A percentile compares a stretch with the other conserved stretches of the same genome.
These are phyloP conservation scores for Aspergillus sp. DNA, from an alignment of 2,329 filamentous ascomycete species.

Conservation along the genomic window DNA sequence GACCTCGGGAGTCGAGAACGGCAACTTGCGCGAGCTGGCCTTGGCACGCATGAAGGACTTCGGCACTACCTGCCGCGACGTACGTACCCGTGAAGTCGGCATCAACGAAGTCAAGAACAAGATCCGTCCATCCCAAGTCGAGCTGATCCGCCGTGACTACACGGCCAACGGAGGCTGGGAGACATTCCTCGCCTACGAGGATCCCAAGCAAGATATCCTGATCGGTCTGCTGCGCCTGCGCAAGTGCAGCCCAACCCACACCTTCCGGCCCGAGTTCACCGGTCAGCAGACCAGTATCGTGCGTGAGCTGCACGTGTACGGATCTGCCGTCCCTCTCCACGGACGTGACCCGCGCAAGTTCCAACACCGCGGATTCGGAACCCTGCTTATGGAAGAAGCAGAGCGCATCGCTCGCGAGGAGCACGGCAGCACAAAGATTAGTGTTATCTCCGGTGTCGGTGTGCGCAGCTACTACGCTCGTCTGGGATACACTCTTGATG, in stretches of 20 bases:
- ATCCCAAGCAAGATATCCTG: constrained; percentile 96
- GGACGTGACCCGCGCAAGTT: constrained; percentile 94
- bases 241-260: constrained; percentile 89
- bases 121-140: constrained; percentile 92
- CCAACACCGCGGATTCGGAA: constrained; percentile 97
- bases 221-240: constrained; percentile 85
- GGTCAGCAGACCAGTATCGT: constrained; percentile 89
- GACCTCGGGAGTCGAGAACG: constrained; percentile 97
- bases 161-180: constrained; percentile 96
- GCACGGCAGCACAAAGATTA: constrained; percentile 90
- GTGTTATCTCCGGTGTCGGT: constrained; percentile 96
- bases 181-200: constrained; percentile 96
- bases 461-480: constrained; percentile 94
- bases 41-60: constrained; percentile 99
- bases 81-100: constrained; percentile 92
- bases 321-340: constrained; percentile 95
- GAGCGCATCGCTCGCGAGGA: constrained; percentile 93
- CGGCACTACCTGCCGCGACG: constrained; percentile 93
- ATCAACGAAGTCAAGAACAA: constrained; percentile 99
- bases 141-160: constrained; percentile 92
- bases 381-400: constrained; percentile 94
- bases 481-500: constrained; percentile 90
- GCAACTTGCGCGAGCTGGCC: constrained; percentile 89
- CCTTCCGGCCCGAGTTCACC: constrained; percentile 82
- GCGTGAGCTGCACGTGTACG: constrained; percentile 93